Conservation (phyloP, 768 basidiomycete species). For the Lactarius psammicola region DNA sequence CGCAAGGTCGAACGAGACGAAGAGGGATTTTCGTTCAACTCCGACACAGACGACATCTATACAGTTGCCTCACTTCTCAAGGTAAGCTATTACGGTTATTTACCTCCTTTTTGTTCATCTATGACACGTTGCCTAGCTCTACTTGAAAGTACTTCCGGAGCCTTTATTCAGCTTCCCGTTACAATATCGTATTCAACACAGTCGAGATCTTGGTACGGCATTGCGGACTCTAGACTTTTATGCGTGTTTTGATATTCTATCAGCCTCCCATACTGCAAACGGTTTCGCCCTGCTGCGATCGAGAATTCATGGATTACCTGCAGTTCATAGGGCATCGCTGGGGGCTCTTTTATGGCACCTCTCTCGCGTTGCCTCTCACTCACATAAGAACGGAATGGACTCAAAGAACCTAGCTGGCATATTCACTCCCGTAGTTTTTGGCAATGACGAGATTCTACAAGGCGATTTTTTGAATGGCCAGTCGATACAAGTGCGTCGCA, state of each 20-base stretch:
- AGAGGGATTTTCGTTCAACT: constrained; percentile 65
- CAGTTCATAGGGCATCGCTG: constrained; percentile 82
- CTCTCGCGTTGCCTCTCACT: constrained; percentile 60
- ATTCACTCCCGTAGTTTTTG: constrained; percentile 85
- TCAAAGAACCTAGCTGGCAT: constrained; percentile 88
- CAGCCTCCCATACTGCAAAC: constrained; percentile 69
- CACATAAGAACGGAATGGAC: constrained; percentile 92
- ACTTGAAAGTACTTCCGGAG: constrained; percentile 85
- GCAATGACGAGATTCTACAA: constrained; percentile 86
- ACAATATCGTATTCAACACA: constrained; percentile 77
- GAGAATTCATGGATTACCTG: constrained; percentile 78
- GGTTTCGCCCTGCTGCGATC: constrained; percentile 73
- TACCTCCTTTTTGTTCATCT: background rate
- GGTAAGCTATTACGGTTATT: constrained; percentile 41
- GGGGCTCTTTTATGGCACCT: constrained; percentile 82
- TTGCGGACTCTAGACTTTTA: constrained; percentile 11
- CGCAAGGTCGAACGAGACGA: constrained; percentile 88
- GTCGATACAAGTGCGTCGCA: constrained; percentile 58
- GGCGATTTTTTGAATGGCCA: constrained; percentile 75
- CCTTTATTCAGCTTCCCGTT: constrained; percentile 83
- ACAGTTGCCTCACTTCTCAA: constrained; percentile 84
- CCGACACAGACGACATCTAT: constrained; percentile 71
- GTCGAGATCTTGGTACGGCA: constrained; percentile 63
- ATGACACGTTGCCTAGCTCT: constrained; percentile 44
- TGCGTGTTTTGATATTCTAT: background rate